phyloP scores from a whole-genome alignment of 768 basidiomycete species.

The Strobilomyces confusus region DNA sequence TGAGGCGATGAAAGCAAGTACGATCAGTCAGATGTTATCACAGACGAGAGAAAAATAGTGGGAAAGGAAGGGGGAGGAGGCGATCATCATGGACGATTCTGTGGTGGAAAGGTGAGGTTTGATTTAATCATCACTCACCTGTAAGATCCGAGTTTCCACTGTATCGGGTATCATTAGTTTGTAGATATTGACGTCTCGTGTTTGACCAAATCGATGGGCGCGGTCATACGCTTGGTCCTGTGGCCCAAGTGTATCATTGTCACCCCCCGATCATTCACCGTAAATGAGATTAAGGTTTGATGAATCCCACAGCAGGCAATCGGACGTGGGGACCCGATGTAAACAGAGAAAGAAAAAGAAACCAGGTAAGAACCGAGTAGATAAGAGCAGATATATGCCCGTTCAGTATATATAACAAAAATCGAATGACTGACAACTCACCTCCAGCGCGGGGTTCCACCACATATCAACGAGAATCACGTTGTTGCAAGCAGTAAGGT shows the following conservation, averaged over 20 bases:
- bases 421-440: conserved; percentile 29
- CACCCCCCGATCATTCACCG: background rate
- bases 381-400: background rate
- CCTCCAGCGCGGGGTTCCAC: conserved; percentile 92
- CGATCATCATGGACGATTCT: background rate
- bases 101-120: background rate
- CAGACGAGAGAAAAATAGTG: background rate
- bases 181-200: conserved; percentile 79
- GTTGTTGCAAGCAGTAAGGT: conserved; percentile 90
- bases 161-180: conserved; percentile 85
- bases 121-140: conserved; percentile 36
- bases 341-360: background rate
- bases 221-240: conserved; percentile 94
- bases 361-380: background rate
- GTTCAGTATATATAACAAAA: conserved; percentile 8
- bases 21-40: conserved; percentile 2
- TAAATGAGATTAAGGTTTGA: background rate
- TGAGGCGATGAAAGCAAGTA: background rate
- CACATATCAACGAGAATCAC: conserved; percentile 91
- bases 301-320: background rate
- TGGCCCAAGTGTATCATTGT: background rate
- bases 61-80: background rate
- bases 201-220: conserved; percentile 88
- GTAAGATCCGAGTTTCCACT: conserved; percentile 83
- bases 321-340: background rate